Base-by-base conservation (phyloP, 306 rosid genomes). In the Inga laurina region DNA sequence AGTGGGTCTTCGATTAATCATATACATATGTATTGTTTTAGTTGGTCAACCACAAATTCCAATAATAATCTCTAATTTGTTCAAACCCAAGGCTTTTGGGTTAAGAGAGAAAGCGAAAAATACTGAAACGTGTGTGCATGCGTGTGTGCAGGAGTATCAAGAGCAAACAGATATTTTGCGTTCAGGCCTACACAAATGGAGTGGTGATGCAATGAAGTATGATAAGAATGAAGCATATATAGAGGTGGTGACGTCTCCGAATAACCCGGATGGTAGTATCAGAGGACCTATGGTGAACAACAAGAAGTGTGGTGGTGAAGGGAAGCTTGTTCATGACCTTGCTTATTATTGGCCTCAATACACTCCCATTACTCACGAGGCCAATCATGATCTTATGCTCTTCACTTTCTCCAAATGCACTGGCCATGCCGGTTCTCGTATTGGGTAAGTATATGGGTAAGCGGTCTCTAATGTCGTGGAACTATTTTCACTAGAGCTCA, bases 281-380 rank as follows among this genome's bases (percentile, higher is more conserved):
- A 39, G 43, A 39, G 43, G 8, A 39, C 43, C 43, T 39, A 8
- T 39, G 43, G 43, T 39, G 1, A 39, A 39, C 91, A 51, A 16
- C 91, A 51, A 16, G 2, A 67, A 21, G 18, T 15, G 74, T 54
- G 51, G 8, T 22, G 87, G 74, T 68, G 59, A 86, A 49, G 91
- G 93, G 21, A 91, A 85, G 49, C 6, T 87, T 70, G 24, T 93
- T 75, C 74, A 92, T 82, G 98, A 95, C 85, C 75, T 91, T 12
- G 98, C 98, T n/a, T 95, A 95, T 83, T 93, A 91, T 49, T 95
- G 97, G 97, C 98, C 97, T 5, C 98, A 95, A 0, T 95, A 86
- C 88, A 92, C 93, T 14, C 86, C 97, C 74, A 93, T 95, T 18
- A 90, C 89, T 79, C 83, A 84, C 57, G 44, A 85, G 3, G 84